Evolutionary conservation across 2,329 filamentous ascomycete species (phyloP).

Genomic region (Stemphylium lycopersici): DNA sequence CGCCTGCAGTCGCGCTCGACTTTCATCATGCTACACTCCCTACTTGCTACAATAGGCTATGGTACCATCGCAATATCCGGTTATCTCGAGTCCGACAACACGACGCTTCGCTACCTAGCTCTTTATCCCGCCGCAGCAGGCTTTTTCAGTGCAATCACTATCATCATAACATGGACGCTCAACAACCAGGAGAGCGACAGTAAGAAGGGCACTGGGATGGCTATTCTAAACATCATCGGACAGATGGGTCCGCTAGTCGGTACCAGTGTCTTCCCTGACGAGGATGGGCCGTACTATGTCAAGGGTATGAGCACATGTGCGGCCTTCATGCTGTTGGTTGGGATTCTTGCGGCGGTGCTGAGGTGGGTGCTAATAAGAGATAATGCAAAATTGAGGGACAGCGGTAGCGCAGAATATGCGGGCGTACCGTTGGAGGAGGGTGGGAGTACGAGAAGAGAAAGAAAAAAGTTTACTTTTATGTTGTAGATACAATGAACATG

Average conservation of each 20-base stretch:
- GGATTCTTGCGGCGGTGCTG: constrained; percentile 51
- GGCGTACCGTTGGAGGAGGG: constrained; percentile 37
- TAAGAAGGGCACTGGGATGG: constrained; percentile 76
- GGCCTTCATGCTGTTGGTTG: constrained; percentile 57
- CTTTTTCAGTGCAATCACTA: constrained; percentile 84
- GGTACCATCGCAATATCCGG: constrained; percentile 65
- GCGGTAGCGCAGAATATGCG: constrained; percentile 27
- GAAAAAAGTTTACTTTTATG: constrained; percentile 38
- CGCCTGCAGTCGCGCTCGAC: constrained; percentile 64
- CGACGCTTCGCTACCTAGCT: constrained; percentile 68
- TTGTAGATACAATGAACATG: constrained; percentile 18
- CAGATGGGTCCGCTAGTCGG: constrained; percentile 74
- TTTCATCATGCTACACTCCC: constrained; percentile 72
- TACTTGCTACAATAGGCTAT: constrained; percentile 68
- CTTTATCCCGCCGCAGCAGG: constrained; percentile 80
- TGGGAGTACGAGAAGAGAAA: constrained; percentile 12
- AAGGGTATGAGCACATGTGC: constrained; percentile 60
- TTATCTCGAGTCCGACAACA: constrained; percentile 44
- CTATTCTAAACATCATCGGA: constrained; percentile 79
- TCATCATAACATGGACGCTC: constrained; percentile 86
- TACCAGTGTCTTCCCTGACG: constrained; percentile 61
- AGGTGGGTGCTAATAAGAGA: constrained; percentile 48
- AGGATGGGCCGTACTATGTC: constrained; percentile 57
- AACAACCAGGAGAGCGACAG: constrained; percentile 79
- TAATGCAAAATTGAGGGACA: constrained; percentile 25